Base-by-base conservation (phyloP, 2,329 filamentous ascomycete genomes). In the Paramyrothecium sp. region DNA sequence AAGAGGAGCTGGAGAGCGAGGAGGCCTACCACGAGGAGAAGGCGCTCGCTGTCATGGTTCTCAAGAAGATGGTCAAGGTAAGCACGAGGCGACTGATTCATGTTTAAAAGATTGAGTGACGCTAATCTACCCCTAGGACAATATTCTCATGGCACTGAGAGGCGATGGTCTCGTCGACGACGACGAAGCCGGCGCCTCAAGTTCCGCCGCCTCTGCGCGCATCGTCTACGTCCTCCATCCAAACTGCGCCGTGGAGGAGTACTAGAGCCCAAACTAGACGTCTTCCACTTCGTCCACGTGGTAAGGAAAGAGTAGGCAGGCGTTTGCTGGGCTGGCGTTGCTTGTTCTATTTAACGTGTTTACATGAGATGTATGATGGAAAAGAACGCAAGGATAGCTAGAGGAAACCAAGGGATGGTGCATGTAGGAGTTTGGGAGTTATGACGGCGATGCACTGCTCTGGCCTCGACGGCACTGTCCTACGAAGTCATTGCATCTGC, bases 61-160 rank as follows among this genome's bases (percentile, higher is more conserved):
- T 99, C 65, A 96, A 91, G 82, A 89, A 91, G 74, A 96, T 98
- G 89, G 90, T 97, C 69, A 97, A 95, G 88, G 92, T 95, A 79
- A 69, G 85, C 76, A 61, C 52, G 26, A 30, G 26, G 10, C 26
- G 10, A 30, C 26, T 30, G 5, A 4, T 30, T 10, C 26, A 30
- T 30, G 10, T 30, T 30, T 4, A 30, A 5, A 30, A 30, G 26
- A 30, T 30, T 30, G 26, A 30, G 5, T 46, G 30, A 38, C 46
- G 22, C 46, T 23, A 3, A 30, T 30, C 10, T 30, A 54, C 52
- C 81, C 78, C 78, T 76, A 93, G 75, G 93, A 96, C 63, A 92
- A 96, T 64, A 93, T 96, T 20, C 83, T 98, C 52, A 91, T 95
- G 76, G 90, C 92, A 54, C 87, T 92, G 33, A 81, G 86, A 47